Evolutionary conservation across 805 yeast species (phyloP).

Genomic region (Zygotorulaspora florentina): DNA sequence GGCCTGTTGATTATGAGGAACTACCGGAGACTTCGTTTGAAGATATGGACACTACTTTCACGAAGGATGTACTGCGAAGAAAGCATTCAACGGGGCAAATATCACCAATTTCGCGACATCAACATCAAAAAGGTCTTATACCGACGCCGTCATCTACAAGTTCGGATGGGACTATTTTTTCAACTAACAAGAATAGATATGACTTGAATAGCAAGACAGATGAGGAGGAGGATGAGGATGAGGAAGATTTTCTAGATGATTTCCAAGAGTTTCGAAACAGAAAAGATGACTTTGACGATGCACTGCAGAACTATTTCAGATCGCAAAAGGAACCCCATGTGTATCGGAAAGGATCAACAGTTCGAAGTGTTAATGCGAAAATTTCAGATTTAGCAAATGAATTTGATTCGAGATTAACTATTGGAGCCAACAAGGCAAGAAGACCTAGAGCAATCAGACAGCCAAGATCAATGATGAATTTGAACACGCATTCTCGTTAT

Average conservation of each 20-base stretch:
- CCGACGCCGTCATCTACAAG: conserved; percentile 29
- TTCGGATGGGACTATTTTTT: conserved; percentile 31
- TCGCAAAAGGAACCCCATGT: conserved; percentile 5
- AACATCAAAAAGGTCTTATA: neutral
- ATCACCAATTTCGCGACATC: conserved; percentile 11
- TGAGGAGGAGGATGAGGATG: conserved; percentile 22
- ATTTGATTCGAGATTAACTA: conserved; percentile 13
- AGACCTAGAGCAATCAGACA: conserved; percentile 20
- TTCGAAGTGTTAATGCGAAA: neutral
- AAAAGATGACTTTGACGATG: conserved; percentile 27
- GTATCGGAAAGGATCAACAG: neutral
- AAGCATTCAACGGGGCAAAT: conserved; percentile 5
- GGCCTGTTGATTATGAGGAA: conserved; percentile 19
- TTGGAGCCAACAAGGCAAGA: conserved; percentile 6
- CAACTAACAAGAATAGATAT: conserved; percentile 17
- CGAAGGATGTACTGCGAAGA: conserved; percentile 5
- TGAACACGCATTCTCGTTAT: conserved; percentile 18
- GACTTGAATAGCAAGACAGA: conserved; percentile 15
- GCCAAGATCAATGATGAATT: conserved; percentile 33
- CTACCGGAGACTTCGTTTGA: conserved; percentile 33
- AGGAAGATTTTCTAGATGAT: conserved; percentile 27
- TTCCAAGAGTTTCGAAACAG: conserved; percentile 29
- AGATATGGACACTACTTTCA: conserved; percentile 30
- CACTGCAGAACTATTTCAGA: conserved; percentile 21
- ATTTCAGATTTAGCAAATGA: conserved; percentile 14